A percentile compares a stretch with the other conserved stretches of the same genome.
Conservation (phyloP, 2,329 filamentous ascomycete genomes). For the Lachnellula suecica region DNA sequence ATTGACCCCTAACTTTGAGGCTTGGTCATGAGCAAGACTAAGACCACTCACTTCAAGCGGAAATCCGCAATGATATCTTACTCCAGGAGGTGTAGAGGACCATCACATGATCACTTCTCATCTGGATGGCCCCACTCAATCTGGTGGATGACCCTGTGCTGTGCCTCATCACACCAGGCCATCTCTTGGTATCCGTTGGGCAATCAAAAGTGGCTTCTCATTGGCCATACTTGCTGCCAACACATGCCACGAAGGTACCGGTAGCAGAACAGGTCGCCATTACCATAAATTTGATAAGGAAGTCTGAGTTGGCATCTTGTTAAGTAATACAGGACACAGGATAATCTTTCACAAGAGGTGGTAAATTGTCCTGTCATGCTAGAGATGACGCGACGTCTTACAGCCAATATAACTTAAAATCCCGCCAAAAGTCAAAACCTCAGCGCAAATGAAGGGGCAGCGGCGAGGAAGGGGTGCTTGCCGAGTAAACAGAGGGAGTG, state of each 20-base stretch:
- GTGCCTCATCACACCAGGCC: conserved; percentile 6
- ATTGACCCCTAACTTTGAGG: no score
- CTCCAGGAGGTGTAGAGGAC: not conserved
- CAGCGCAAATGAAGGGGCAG: no score
- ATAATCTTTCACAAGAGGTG: conserved; percentile 2
- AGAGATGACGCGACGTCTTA: conserved; percentile 1
- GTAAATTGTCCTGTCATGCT: not conserved
- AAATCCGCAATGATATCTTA: not conserved
- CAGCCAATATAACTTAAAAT: not conserved
- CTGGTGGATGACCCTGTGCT: not conserved
- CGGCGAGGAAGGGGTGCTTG: no score
- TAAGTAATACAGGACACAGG: not conserved
- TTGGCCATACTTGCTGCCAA: conserved; percentile 18
- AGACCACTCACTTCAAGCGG: no score
- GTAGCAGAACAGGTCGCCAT: conserved; percentile 12
- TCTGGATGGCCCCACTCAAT: not conserved
- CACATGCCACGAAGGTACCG: conserved; percentile 17
- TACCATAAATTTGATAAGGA: not conserved
- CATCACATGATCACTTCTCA: not conserved
- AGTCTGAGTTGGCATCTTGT: not conserved
- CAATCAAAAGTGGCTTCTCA: conserved; percentile 7
- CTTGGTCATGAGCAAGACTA: no score
- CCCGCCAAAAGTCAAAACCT: no score
- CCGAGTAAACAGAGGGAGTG: no score
- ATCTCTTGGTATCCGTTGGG: conserved; percentile 4